Evolutionary conservation across 2,329 filamentous ascomycete species (phyloP).

Genomic region (Penicillium polonicum): DNA sequence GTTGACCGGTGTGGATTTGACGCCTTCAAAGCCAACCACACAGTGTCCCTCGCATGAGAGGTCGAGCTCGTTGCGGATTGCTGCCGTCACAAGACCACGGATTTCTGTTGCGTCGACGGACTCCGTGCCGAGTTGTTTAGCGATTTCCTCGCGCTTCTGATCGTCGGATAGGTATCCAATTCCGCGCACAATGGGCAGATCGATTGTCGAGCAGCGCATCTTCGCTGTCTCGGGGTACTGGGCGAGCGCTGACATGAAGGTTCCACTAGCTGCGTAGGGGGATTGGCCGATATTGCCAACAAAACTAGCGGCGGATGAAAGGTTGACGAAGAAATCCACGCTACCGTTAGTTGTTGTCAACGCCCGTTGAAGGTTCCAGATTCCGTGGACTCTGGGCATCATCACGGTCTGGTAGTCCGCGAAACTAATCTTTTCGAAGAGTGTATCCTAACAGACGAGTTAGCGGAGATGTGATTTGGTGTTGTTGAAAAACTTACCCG

Average conservation of each 20-base stretch:
- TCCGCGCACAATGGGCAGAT: constrained; percentile 34
- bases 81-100: constrained; percentile 23
- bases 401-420: constrained; percentile 27
- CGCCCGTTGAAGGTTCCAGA: constrained; percentile 33
- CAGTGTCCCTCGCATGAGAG: constrained; percentile 21
- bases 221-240: constrained; percentile 48
- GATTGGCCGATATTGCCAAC: constrained; percentile 53
- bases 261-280: constrained; percentile 55
- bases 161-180: constrained; percentile 25
- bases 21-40: constrained; percentile 22
- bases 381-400: constrained; percentile 26
- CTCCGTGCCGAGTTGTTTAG: constrained; percentile 19
- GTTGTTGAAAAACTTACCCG: constrained; percentile 21
- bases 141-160: constrained; percentile 20
- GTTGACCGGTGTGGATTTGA: constrained; percentile 16
- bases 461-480: background rate
- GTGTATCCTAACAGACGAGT: constrained; percentile 18
- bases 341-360: constrained; percentile 12
- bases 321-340: constrained; percentile 30
- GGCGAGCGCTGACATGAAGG: constrained; percentile 26
- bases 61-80: constrained; percentile 23
- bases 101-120: constrained; percentile 24
- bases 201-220: constrained; percentile 48
- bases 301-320: constrained; percentile 29
- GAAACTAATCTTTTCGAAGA: constrained; percentile 31